Conservation (phyloP, 179 eudicot genomes). For the Beta macrorhiza region DNA sequence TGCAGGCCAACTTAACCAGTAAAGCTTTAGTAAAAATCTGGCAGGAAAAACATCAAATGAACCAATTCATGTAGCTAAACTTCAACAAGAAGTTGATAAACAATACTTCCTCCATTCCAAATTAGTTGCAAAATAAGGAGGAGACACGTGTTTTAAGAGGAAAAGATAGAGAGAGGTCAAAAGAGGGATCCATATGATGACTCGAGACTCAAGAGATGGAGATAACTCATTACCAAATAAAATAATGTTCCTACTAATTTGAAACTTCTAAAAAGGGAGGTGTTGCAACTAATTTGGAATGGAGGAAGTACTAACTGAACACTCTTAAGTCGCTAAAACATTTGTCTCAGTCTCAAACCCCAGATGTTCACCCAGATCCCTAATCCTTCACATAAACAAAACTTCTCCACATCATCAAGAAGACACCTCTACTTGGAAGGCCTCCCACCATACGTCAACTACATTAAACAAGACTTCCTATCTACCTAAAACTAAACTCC, state of each 20-base stretch:
- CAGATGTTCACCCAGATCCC: neutral
- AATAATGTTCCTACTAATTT: too few species aligned
- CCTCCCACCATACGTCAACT: neutral
- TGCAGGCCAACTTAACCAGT: neutral
- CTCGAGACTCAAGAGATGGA: too few species aligned
- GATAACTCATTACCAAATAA: too few species aligned
- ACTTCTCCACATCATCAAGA: neutral
- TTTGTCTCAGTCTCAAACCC: neutral
- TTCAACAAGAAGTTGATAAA: neutral
- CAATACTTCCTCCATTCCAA: neutral
- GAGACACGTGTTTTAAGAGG: too few species aligned
- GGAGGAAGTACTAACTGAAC: neutral
- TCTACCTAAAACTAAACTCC: neutral
- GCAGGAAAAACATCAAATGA: neutral
- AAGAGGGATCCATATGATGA: too few species aligned
- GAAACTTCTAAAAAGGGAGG: too few species aligned
- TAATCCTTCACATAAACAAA: neutral
- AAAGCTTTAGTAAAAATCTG: neutral
- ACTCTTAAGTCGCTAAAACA: neutral
- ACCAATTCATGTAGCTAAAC: neutral
- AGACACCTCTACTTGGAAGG: neutral
- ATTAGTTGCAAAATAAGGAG: too few species aligned
- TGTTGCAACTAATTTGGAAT: too few species aligned
- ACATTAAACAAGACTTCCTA: neutral
- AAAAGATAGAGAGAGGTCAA: too few species aligned